A percentile compares a stretch with the other conserved stretches of the same genome.
These are phyloP conservation scores for Zygoascus ofunaensis DNA, from an alignment of 805 yeast species.

Conservation along the genomic window DNA sequence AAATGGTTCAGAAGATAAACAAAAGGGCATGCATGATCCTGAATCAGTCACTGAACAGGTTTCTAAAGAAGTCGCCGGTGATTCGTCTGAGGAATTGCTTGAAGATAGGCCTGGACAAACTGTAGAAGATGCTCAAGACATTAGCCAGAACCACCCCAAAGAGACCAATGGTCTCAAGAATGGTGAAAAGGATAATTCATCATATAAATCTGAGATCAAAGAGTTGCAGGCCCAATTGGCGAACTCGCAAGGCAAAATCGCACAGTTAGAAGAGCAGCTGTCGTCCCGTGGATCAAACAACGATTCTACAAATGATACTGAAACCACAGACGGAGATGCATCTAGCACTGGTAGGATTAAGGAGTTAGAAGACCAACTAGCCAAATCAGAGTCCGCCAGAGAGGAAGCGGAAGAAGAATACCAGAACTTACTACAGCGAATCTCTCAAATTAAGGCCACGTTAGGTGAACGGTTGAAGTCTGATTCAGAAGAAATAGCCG, in stretches of 20 bases:
- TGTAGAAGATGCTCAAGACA: neutral
- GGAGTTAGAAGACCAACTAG: slow-evolving; percentile 55
- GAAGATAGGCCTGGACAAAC: neutral
- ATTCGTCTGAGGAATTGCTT: neutral
- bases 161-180: too few relatives aligned
- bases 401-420: slow-evolving; percentile 35
- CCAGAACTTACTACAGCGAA: slow-evolving; percentile 29
- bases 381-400: slow-evolving; percentile 37
- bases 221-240: neutral
- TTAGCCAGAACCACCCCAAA: neutral
- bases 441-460: slow-evolving; percentile 29
- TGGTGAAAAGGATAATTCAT: too few relatives aligned
- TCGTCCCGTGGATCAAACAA: neutral
- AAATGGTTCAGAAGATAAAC: too few relatives aligned
- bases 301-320: neutral
- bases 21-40: too few relatives aligned
- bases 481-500: slow-evolving; percentile 27
- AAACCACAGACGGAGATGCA: neutral
- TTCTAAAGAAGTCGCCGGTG: too few relatives aligned
- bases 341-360: too few relatives aligned
- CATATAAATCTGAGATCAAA: neutral
- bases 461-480: slow-evolving; percentile 39
- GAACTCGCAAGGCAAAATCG: neutral
- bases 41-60: too few relatives aligned
- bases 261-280: neutral